Conservation (phyloP, 2,329 filamentous ascomycete genomes). For the Akanthomyces lecanii region DNA sequence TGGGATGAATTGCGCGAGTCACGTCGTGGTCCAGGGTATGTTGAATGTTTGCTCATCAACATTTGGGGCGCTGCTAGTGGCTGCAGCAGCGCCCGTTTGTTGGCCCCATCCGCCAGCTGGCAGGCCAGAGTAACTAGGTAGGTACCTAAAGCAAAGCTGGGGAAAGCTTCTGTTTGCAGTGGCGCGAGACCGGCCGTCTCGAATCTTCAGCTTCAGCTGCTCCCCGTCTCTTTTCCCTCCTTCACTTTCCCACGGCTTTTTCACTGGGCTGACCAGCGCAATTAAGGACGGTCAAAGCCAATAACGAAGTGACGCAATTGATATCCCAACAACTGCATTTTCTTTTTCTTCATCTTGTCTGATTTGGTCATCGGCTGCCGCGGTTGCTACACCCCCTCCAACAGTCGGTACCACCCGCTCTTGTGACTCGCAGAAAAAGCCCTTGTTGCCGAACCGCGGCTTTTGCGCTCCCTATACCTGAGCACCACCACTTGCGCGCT, state of each 20-base stretch:
- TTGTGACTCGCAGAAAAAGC: not conserved
- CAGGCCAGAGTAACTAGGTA: not conserved
- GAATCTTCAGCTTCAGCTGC: slow-evolving; percentile 11
- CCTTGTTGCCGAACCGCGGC: slow-evolving; percentile 8
- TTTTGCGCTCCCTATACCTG: not conserved
- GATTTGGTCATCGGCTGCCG: not conserved
- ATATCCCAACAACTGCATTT: not conserved
- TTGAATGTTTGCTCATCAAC: not conserved
- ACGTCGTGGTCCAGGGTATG: not conserved
- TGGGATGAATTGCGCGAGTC: not conserved
- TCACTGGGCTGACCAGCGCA: slow-evolving; percentile 12
- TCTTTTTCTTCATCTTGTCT: not conserved
- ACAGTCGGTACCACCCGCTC: not conserved
- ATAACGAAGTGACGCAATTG: not conserved
- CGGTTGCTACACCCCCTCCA: not conserved
- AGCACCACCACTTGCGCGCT: not conserved
- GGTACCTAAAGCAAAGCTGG: not conserved
- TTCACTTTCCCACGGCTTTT: slow-evolving; percentile 17
- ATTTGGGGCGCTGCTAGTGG: not conserved
- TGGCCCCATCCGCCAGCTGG: not conserved
- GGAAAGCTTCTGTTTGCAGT: not conserved
- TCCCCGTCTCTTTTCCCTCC: slow-evolving; percentile 1
- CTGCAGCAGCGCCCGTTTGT: slow-evolving; percentile 1
- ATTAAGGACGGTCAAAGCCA: not conserved
- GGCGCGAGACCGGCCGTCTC: no score